Evolutionary conservation across 1,139 yeast species (phyloP).

Genomic region (Suhomyces guaymorum): DNA sequence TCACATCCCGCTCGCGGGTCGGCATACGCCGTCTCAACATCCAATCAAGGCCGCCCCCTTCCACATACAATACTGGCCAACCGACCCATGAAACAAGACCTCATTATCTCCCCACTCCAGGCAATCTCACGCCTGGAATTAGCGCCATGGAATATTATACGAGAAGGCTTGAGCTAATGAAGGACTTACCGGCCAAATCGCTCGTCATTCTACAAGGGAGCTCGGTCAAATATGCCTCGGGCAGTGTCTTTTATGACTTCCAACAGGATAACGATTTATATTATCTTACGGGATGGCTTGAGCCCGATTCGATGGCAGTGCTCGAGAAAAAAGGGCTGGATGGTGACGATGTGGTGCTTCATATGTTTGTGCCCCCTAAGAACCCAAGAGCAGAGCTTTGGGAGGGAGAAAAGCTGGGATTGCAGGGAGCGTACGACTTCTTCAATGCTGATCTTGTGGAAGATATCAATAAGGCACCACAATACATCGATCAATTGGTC

Average conservation of each 20-base stretch:
- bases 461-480: constrained; percentile 44
- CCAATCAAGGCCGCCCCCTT: constrained; percentile 22
- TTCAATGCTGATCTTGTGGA: constrained; percentile 85
- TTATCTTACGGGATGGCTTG: constrained; percentile 90
- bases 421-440: constrained; percentile 73
- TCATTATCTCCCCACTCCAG: constrained; percentile 62
- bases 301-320: constrained; percentile 79
- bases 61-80: constrained; percentile 64
- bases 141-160: constrained; percentile 77
- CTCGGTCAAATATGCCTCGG: constrained; percentile 74
- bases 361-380: constrained; percentile 86
- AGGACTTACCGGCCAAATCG: constrained; percentile 60
- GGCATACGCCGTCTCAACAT: constrained; percentile 8
- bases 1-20: too few relatives aligned
- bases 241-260: constrained; percentile 86
- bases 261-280: constrained; percentile 88
- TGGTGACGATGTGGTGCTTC: constrained; percentile 59
- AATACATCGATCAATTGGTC: constrained; percentile 48
- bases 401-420: constrained; percentile 94
- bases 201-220: constrained; percentile 76
- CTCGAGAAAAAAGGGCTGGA: constrained; percentile 59
- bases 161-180: constrained; percentile 62
- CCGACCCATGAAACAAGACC: constrained; percentile 87
- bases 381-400: constrained; percentile 78
- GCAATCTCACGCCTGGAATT: constrained; percentile 88